Evolutionary conservation across 1,139 yeast species (phyloP).

Genomic region (Diutina ranongensis): DNA sequence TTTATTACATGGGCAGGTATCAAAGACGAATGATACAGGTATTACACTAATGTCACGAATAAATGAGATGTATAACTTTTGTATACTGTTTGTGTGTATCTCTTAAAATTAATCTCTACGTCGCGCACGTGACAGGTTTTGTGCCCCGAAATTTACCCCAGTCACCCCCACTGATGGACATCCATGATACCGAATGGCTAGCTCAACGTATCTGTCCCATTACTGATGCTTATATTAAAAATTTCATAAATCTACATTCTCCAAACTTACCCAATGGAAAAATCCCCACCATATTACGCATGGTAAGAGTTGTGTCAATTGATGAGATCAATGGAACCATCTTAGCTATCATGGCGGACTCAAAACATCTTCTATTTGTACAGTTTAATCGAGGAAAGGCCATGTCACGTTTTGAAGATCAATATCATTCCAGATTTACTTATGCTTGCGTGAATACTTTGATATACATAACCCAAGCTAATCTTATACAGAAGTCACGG

Average conservation of each 20-base stretch:
- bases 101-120: too few species aligned
- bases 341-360: not conserved
- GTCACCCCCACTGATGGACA: too few species aligned
- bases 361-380: not conserved
- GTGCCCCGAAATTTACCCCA: not conserved
- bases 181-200: not conserved
- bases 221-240: not conserved
- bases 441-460: not conserved
- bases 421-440: not conserved
- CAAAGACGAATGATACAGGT: too few species aligned
- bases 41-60: too few species aligned
- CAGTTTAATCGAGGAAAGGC: not conserved
- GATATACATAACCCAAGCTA: not conserved
- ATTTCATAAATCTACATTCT: not conserved
- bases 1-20: too few species aligned
- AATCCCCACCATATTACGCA: not conserved
- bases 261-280: not conserved
- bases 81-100: too few species aligned
- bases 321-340: not conserved
- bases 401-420: not conserved
- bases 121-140: not conserved
- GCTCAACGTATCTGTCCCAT: not conserved
- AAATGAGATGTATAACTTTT: too few species aligned
- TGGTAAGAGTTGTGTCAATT: not conserved
- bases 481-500: not conserved